Conservation (phyloP, 1,284 basidiomycete genomes). For the Termitomyces sp. region DNA sequence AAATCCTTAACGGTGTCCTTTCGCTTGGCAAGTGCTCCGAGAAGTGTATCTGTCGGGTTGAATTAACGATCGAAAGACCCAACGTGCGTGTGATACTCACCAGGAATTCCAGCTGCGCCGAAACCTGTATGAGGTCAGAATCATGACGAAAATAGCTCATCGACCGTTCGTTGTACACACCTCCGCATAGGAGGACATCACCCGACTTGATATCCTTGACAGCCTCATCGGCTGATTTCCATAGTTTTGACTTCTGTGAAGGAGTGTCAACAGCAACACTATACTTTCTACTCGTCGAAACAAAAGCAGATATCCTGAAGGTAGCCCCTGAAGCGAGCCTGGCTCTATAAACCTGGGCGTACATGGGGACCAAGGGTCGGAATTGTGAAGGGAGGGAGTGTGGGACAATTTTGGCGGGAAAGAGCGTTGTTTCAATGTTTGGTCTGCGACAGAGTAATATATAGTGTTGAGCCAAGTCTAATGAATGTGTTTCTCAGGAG, state of each 20-base stretch:
- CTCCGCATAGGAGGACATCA: slow-evolving; percentile 75
- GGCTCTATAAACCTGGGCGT: slow-evolving; percentile 20
- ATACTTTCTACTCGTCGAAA: slow-evolving; percentile 25
- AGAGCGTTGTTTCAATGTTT: background rate
- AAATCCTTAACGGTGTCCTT: slow-evolving; percentile 63
- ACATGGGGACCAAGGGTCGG: slow-evolving; percentile 12
- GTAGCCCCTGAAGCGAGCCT: slow-evolving; percentile 13
- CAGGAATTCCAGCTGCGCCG: slow-evolving; percentile 72
- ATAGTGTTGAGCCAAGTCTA: slow-evolving; percentile 3
- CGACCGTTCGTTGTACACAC: slow-evolving; percentile 36
- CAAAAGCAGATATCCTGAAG: slow-evolving; percentile 19
- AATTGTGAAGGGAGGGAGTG: background rate
- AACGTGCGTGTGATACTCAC: slow-evolving; percentile 32
- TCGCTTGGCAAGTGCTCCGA: slow-evolving; percentile 72
- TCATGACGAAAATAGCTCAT: background rate
- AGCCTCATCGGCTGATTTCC: slow-evolving; percentile 75
- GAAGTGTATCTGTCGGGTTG: slow-evolving; percentile 66
- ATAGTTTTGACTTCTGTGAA: slow-evolving; percentile 68
- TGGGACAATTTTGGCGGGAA: background rate
- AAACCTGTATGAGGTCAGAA: slow-evolving; percentile 51
- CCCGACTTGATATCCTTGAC: slow-evolving; percentile 80
- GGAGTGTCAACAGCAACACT: slow-evolving; percentile 29
- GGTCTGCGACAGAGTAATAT: background rate
- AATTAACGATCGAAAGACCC: background rate
- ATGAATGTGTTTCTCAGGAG: slow-evolving; percentile 11